A percentile compares a stretch with the other conserved stretches of the same genome.
Evolutionary conservation across 2,329 filamentous ascomycete species (phyloP).

Genomic region (Akanthomyces lecanii): DNA sequence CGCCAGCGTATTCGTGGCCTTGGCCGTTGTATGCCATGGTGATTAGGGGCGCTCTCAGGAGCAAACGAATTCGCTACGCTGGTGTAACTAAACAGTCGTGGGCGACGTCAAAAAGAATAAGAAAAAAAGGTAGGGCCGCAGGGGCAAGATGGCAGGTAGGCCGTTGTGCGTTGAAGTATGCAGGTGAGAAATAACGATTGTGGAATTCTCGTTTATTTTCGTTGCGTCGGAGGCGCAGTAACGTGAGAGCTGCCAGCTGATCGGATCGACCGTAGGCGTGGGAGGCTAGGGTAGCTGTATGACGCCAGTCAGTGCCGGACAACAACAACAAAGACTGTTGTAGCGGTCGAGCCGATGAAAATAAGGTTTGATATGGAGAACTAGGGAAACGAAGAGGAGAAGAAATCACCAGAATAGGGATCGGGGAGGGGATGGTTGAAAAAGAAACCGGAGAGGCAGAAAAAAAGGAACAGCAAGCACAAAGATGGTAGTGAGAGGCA

Average conservation of each 20-base stretch:
- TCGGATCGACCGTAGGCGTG: neutral
- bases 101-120: neutral
- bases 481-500: constrained; percentile 15
- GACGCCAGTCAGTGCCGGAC: constrained; percentile 6
- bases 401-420: constrained; percentile 12
- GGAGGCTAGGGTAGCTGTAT: neutral
- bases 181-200: neutral
- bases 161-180: neutral
- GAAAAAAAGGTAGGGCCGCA: neutral
- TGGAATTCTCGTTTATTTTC: neutral
- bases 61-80: constrained; percentile 5
- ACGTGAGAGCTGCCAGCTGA: constrained; percentile 1
- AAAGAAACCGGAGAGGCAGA: neutral
- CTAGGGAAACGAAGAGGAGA: constrained; percentile 15
- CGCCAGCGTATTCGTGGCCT: constrained; percentile 54
- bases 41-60: constrained; percentile 21
- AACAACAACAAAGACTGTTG: constrained; percentile 2
- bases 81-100: neutral
- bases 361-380: constrained; percentile 3
- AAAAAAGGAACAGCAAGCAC: constrained; percentile 15
- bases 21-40: constrained; percentile 59
- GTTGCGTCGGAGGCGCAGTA: neutral
- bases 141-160: neutral
- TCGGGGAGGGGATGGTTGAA: neutral
- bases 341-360: neutral